Percentiles rank a stretch among this genome's conserved stretches.
phyloP scores from a whole-genome alignment of 139 green algal species.

The Pleodorina starrii region DNA sequence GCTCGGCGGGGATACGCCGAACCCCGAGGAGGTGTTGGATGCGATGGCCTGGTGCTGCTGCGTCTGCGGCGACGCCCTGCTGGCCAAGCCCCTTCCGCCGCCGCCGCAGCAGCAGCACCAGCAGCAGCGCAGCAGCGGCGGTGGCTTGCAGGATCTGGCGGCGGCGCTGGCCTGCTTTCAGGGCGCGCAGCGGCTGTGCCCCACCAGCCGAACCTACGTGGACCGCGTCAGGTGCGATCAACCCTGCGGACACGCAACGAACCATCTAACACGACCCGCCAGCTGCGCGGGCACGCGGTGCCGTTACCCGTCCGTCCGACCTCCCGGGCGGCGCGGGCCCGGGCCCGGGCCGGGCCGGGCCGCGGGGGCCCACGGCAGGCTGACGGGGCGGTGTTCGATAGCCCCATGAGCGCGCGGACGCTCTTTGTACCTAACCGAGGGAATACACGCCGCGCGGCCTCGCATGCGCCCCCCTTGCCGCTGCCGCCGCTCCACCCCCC shows the following conservation, averaged over 20 bases:
- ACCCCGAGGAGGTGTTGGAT: neutral
- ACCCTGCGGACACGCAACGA: no score
- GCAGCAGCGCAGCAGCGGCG: neutral
- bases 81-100: neutral
- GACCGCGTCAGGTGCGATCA: neutral
- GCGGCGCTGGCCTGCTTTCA: conserved; percentile 8
- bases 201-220: neutral
- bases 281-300: no score
- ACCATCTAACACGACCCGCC: no score
- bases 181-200: conserved; percentile 15
- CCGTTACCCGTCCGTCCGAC: no score
- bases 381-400: no score
- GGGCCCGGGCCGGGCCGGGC: no score
- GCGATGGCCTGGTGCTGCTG: conserved; percentile 30
- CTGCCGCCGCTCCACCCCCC: neutral
- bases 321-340: no score
- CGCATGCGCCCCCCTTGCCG: neutral
- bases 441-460: no score
- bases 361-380: no score
- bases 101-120: neutral
- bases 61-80: neutral
- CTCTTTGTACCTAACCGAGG: no score
- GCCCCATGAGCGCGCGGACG: no score
- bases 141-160: neutral
- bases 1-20: no score